Evolutionary conservation across 2,329 filamentous ascomycete species (phyloP).

Genomic region (Zymoseptoria ardabiliae): DNA sequence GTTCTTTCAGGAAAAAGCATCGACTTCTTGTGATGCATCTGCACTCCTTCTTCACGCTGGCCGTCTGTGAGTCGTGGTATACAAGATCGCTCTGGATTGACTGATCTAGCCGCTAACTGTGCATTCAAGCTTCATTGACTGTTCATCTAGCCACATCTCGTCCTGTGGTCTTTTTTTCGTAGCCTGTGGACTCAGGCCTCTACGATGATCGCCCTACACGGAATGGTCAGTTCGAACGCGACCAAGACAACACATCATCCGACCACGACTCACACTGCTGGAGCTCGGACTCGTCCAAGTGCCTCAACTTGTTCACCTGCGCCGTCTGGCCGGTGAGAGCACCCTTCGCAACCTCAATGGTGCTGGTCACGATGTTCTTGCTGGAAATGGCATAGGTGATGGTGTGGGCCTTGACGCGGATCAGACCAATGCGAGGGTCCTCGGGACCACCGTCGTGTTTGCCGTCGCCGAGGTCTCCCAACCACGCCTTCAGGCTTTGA

Average conservation of each 20-base stretch:
- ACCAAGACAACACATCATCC: not conserved
- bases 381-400: constrained; percentile 61
- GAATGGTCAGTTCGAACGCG: not conserved
- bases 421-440: constrained; percentile 75
- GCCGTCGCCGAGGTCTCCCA: constrained; percentile 78
- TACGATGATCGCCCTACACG: not conserved
- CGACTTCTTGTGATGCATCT: too few relatives aligned
- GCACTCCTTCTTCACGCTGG: not conserved
- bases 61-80: not conserved
- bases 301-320: constrained; percentile 66
- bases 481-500: constrained; percentile 68
- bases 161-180: not conserved
- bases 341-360: constrained; percentile 68
- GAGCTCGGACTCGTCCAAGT: constrained; percentile 62
- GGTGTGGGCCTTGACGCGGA: constrained; percentile 65
- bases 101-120: not conserved
- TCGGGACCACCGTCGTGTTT: constrained; percentile 73
- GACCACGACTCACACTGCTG: constrained; percentile 43
- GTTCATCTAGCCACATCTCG: not conserved
- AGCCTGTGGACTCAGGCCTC: not conserved
- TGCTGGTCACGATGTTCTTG: constrained; percentile 56
- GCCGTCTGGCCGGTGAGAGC: constrained; percentile 64
- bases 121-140: not conserved
- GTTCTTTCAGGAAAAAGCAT: not conserved
- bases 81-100: not conserved